A percentile compares a stretch with the other conserved stretches of the same genome.
Conservation (phyloP, 2,329 filamentous ascomycete genomes). For the Periglandula ipomoeae region DNA sequence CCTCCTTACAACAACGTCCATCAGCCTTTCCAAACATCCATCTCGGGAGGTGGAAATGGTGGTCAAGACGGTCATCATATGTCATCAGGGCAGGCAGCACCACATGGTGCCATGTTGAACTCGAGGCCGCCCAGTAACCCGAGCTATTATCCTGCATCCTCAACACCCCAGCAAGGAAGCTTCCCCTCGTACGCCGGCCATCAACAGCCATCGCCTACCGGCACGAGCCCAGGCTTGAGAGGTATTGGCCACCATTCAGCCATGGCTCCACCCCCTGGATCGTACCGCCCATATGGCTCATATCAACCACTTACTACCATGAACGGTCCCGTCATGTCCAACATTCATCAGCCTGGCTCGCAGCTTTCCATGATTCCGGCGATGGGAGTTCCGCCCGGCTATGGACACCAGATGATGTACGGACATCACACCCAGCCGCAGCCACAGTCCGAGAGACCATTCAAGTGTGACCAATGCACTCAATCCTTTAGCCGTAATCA, state of each 20-base stretch:
- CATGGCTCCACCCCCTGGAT: conserved; percentile 38
- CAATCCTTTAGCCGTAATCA: conserved; percentile 96
- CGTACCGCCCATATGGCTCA: conserved; percentile 36
- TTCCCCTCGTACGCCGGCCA: conserved; percentile 33
- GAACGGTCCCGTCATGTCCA: conserved; percentile 64
- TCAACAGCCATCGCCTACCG: conserved; percentile 38
- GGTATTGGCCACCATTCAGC: conserved; percentile 25
- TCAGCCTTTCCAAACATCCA: conserved; percentile 53
- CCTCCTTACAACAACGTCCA: conserved; percentile 61
- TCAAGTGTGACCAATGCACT: conserved; percentile 86
- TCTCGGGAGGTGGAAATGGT: conserved; percentile 37
- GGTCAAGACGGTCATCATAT: conserved; percentile 23
- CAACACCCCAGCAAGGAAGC: conserved; percentile 35
- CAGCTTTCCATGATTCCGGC: conserved; percentile 62
- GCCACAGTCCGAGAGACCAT: conserved; percentile 66
- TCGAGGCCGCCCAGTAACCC: conserved; percentile 46
- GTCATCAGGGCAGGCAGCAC: conserved; percentile 20
- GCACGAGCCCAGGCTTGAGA: conserved; percentile 27
- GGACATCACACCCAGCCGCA: conserved; percentile 38
- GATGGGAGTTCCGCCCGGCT: conserved; percentile 45
- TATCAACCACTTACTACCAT: conserved; percentile 50
- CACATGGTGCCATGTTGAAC: conserved; percentile 17
- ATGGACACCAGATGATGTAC: conserved; percentile 55
- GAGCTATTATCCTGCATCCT: conserved; percentile 49
- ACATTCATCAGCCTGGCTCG: conserved; percentile 63